Conservation (phyloP, 345 rosid genomes). For the Lepidium africanum region DNA sequence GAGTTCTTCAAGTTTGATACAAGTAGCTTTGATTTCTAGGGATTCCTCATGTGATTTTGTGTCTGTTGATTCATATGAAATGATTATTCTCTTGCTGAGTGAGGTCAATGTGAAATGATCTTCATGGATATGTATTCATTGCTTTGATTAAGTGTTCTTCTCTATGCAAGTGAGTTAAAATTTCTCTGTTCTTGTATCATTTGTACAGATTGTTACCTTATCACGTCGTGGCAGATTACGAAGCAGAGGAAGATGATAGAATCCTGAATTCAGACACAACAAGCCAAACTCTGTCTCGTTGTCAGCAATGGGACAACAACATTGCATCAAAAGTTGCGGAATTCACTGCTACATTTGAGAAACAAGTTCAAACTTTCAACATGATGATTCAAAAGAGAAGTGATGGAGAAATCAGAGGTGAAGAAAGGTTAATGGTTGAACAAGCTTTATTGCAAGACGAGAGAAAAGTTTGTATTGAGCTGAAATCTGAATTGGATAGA, state of each 20-base stretch:
- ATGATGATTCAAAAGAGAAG: constrained; percentile 56
- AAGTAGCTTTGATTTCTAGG: too few species aligned
- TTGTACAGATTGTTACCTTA: constrained; percentile 75
- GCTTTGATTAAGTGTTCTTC: background rate
- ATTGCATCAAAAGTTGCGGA: constrained; percentile 84
- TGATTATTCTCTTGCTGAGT: background rate
- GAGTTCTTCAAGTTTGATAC: too few species aligned
- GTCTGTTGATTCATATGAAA: background rate
- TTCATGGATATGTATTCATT: background rate
- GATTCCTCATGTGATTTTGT: background rate
- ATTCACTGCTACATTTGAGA: constrained; percentile 79
- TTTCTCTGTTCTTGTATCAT: constrained; percentile 8
- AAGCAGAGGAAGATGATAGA: constrained; percentile 92
- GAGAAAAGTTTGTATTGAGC: constrained; percentile 43
- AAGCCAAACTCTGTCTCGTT: constrained; percentile 64
- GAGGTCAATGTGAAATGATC: background rate
- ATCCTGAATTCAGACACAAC: constrained; percentile 82
- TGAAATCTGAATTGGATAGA: constrained; percentile 59
- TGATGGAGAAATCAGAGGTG: constrained; percentile 59
- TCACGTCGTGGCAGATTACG: constrained; percentile 89
- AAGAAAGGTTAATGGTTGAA: constrained; percentile 80
- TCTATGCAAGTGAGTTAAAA: background rate
- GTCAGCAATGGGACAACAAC: constrained; percentile 88
- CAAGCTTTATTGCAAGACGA: constrained; percentile 71
- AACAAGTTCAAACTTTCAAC: constrained; percentile 76